Evolutionary conservation across 768 basidiomycete species (phyloP).

Genomic region (Phanerochaete sordida): DNA sequence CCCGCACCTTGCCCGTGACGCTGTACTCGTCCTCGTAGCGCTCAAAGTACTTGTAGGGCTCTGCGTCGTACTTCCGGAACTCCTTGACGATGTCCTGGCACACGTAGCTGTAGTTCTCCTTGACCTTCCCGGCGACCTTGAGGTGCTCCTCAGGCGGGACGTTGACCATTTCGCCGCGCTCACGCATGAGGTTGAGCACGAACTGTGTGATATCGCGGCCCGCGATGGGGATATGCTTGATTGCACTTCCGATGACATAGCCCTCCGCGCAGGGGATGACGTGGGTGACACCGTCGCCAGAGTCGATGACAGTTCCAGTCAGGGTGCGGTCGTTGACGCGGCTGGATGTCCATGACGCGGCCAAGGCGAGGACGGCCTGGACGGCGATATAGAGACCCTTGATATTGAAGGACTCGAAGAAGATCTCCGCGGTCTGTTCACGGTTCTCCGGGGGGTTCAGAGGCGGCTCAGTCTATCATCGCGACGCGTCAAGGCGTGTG

Average conservation of each 20-base stretch:
- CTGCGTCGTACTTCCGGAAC: slow-evolving; percentile 96
- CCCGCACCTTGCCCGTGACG: slow-evolving; percentile 82
- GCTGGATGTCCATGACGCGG: slow-evolving; percentile 94
- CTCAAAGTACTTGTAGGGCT: slow-evolving; percentile 93
- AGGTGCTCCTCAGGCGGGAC: slow-evolving; percentile 96
- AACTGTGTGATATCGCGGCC: slow-evolving; percentile 97
- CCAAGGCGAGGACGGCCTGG: slow-evolving; percentile 96
- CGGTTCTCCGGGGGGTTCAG: slow-evolving; percentile 98
- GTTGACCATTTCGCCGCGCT: slow-evolving; percentile 86
- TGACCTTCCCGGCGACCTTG: slow-evolving; percentile 87
- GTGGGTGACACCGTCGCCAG: slow-evolving; percentile 98
- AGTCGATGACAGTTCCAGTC: slow-evolving; percentile 97
- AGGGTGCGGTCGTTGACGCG: slow-evolving; percentile 86
- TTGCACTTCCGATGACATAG: slow-evolving; percentile 97
- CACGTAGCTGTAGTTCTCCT: slow-evolving; percentile 97
- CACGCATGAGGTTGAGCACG: slow-evolving; percentile 92
- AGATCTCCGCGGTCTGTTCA: slow-evolving; percentile 98
- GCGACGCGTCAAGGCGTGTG: not conserved
- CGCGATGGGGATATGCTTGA: slow-evolving; percentile 98
- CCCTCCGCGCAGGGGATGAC: slow-evolving; percentile 96
- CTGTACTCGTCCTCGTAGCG: slow-evolving; percentile 91
- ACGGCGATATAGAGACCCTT: slow-evolving; percentile 98
- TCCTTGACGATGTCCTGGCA: slow-evolving; percentile 99
- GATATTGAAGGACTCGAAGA: slow-evolving; percentile 99
- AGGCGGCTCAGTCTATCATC: slow-evolving; percentile 92